Conservation (phyloP, 306 rosid species). For the Vicia faba region DNA sequence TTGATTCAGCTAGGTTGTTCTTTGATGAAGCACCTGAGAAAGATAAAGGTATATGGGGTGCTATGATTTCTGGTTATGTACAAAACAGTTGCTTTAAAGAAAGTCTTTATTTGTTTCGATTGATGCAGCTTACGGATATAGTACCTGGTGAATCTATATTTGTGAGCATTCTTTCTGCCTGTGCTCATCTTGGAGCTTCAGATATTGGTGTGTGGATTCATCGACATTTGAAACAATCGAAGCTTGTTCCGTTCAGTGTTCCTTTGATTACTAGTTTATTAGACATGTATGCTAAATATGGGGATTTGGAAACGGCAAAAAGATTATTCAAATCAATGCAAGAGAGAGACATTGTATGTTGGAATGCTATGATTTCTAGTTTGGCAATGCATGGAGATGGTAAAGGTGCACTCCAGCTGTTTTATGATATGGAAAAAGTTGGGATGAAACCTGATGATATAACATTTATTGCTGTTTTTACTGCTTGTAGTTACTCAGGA, state of each 20-base stretch:
- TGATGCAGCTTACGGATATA: slow-evolving; percentile 54
- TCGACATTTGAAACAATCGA: slow-evolving; percentile 38
- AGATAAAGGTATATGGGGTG: too few relatives aligned
- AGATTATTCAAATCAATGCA: slow-evolving; percentile 47
- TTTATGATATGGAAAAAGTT: too few relatives aligned
- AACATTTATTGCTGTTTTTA: too few relatives aligned
- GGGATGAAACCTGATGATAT: too few relatives aligned
- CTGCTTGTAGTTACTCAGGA: too few relatives aligned
- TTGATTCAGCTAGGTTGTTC: too few relatives aligned
- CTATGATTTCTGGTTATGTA: too few relatives aligned
- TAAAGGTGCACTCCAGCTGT: too few relatives aligned
- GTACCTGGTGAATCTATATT: slow-evolving; percentile 72
- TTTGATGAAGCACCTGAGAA: too few relatives aligned
- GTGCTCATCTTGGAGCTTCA: slow-evolving; percentile 76
- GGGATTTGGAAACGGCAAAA: slow-evolving; percentile 57
- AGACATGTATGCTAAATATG: slow-evolving; percentile 85
- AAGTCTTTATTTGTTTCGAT: slow-evolving; percentile 61
- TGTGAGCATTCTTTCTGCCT: slow-evolving; percentile 68
- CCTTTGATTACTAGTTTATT: slow-evolving; percentile 61
- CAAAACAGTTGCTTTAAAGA: too few relatives aligned
- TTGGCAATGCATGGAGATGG: too few relatives aligned
- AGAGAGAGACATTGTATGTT: slow-evolving; percentile 59
- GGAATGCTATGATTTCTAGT: slow-evolving; percentile 92
- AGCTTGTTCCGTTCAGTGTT: slow-evolving; percentile 42
- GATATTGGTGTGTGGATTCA: slow-evolving; percentile 65